Evolutionary conservation across 169 alveolate species (phyloP), one percentile per base, ranked within the genome.

Genomic region (Eimeria acervulina): DNA sequence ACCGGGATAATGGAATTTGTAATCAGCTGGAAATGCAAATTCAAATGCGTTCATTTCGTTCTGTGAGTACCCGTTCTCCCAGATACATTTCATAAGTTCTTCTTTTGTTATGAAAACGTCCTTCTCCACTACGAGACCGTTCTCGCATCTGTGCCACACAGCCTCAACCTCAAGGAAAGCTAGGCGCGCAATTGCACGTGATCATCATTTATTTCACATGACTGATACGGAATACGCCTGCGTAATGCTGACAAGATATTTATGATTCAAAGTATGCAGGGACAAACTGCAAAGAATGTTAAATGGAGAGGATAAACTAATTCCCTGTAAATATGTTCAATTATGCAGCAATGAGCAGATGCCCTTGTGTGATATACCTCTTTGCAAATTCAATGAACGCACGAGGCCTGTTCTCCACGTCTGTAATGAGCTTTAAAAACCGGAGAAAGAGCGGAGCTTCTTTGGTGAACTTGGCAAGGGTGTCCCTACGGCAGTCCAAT

Each of bases 111-210:
- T 90, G 93, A 96, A 98, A 4, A 96, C 97, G 68, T 98, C 99
- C 96, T 98, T 98, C 96, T 98, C 99, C 80, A 98, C 98, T 36
- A 97, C 98, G 26, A 98, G 97, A 2, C 99, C 99, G 90, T 97
- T 96, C 90, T 97, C 98, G 83, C 99, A 98, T 85, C 99, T 97
- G 97, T 55, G 81, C 33, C n/a, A 23, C 40, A 42, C 55, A 78
- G 85, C 33, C 33, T 7, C 85, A 80, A n/a, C n/a, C n/a, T n/a
- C n/a, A n/a, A n/a, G n/a, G n/a, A n/a, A n/a, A n/a, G n/a, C n/a
- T n/a, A n/a, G n/a, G n/a, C n/a, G 26, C 5, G 19, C 1, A 59
- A 59, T 21, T 59, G n/a, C 28, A 59, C 12, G 55, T 47, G 12
- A 47, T 47, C 55, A 47, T 7, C 19, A 47, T 5, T 47, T 47